Conservation (phyloP, 2,329 filamentous ascomycete species). For the Bisporella sp. region DNA sequence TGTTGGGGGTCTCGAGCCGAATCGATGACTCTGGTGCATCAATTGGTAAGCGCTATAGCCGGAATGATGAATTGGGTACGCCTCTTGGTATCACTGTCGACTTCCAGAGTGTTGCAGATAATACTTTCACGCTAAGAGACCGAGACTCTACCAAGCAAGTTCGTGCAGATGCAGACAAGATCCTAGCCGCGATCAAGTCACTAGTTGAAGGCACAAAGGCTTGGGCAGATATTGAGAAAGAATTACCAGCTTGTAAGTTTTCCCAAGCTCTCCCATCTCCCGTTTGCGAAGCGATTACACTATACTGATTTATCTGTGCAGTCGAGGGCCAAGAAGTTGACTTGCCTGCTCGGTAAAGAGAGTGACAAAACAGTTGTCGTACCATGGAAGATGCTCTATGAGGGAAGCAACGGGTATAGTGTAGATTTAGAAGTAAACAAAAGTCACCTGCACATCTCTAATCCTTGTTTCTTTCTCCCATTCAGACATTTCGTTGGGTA, state of each 20-base stretch:
- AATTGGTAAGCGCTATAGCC: constrained; percentile 90
- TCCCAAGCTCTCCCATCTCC: too few species aligned
- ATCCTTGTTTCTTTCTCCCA: too few species aligned
- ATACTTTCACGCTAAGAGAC: constrained; percentile 80
- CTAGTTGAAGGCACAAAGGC: constrained; percentile 44
- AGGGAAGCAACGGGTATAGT: too few species aligned
- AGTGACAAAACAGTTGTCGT: too few species aligned
- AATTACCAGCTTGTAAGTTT: constrained; percentile 52
- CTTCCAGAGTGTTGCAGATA: constrained; percentile 89
- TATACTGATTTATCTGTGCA: too few species aligned
- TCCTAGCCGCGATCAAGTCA: constrained; percentile 60
- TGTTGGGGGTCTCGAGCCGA: constrained; percentile 71
- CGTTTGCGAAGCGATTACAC: too few species aligned
- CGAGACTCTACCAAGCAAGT: constrained; percentile 89
- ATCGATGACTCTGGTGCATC: constrained; percentile 86
- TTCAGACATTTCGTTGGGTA: too few species aligned
- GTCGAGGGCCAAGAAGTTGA: constrained; percentile 55
- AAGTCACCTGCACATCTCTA: too few species aligned
- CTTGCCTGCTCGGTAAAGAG: too few species aligned
- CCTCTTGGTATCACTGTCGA: constrained; percentile 91
- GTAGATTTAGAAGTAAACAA: too few species aligned
- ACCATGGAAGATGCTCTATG: too few species aligned
- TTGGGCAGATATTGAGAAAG: constrained; percentile 63
- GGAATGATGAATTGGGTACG: constrained; percentile 94
- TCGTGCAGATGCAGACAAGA: constrained; percentile 72